These are phyloP conservation scores for Kurtzmaniella natalensis DNA, from an alignment of 1,139 yeast genomes.

Conservation along the genomic window DNA sequence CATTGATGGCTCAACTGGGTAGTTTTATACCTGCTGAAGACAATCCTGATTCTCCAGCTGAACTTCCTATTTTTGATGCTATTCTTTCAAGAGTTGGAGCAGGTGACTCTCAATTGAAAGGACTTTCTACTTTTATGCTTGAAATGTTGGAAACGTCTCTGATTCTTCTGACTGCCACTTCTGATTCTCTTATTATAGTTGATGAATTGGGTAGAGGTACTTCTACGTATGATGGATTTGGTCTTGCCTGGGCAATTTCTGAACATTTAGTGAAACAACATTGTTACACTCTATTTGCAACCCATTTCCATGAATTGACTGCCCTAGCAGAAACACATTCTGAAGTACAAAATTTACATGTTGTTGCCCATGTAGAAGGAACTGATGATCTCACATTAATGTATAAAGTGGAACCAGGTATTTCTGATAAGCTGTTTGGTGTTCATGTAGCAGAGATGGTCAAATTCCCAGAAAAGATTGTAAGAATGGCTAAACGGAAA, in stretches of 20 bases:
- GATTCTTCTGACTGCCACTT: constrained; percentile 80
- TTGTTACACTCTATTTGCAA: constrained; percentile 87
- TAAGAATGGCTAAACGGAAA: constrained; percentile 91
- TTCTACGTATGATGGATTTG: constrained; percentile 96
- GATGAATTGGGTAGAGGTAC: constrained; percentile 98
- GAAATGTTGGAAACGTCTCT: constrained; percentile 97
- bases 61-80: constrained; percentile 81
- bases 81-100: constrained; percentile 97
- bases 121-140: constrained; percentile 95
- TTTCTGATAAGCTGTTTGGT: constrained; percentile 93
- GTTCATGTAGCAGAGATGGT: constrained; percentile 96
- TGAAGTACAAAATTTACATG: constrained; percentile 75
- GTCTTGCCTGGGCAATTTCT: constrained; percentile 94
- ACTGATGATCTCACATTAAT: constrained; percentile 77
- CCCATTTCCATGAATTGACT: constrained; percentile 95
- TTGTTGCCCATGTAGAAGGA: constrained; percentile 80
- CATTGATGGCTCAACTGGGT: constrained; percentile 88
- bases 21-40: constrained; percentile 69
- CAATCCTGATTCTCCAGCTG: constrained; percentile 47
- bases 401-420: constrained; percentile 88
- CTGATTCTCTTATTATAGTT: constrained; percentile 80
- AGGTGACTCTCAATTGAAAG: constrained; percentile 94
- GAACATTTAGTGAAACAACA: constrained; percentile 70
- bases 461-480: constrained; percentile 82
- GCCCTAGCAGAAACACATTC: constrained; percentile 61